Evolutionary conservation across 352 stramenopile species (phyloP).

Genomic region (Phytophthora kernoviae): DNA sequence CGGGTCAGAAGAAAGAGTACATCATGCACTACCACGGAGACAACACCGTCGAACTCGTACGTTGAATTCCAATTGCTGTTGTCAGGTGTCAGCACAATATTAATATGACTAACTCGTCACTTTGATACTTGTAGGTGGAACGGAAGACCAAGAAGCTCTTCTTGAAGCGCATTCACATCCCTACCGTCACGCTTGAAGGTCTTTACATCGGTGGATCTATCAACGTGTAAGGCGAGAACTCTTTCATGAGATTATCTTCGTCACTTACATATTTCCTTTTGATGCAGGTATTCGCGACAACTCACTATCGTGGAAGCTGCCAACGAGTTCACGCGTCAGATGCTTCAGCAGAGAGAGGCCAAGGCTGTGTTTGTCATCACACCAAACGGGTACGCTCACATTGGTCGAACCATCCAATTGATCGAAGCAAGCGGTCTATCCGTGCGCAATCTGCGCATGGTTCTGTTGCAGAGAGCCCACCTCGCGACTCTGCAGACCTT

Average conservation of each 20-base stretch:
- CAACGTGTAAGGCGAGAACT: constrained; percentile 49
- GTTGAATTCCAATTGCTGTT: constrained; percentile 2
- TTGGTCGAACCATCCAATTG: constrained; percentile 50
- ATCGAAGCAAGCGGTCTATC: constrained; percentile 47
- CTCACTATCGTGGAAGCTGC: constrained; percentile 68
- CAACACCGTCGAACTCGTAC: constrained; percentile 74
- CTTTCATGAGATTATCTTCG: background rate
- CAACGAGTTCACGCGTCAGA: constrained; percentile 65
- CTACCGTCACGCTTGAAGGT: constrained; percentile 63
- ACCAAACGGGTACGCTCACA: constrained; percentile 48
- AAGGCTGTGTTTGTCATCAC: constrained; percentile 59
- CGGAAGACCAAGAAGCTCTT: constrained; percentile 64
- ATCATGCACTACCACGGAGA: constrained; percentile 78
- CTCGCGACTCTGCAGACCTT: constrained; percentile 24
- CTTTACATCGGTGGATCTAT: constrained; percentile 73
- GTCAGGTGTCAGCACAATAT: background rate
- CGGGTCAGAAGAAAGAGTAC: constrained; percentile 68
- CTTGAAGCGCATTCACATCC: constrained; percentile 81
- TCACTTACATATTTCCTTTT: background rate
- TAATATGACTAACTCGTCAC: constrained; percentile 1
- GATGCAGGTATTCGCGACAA: constrained; percentile 70
- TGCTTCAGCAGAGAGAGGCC: constrained; percentile 34
- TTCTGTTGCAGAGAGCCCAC: constrained; percentile 48
- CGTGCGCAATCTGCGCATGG: constrained; percentile 52
- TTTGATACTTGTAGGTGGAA: constrained; percentile 48